These are phyloP conservation scores for Aspergillus puulaauensis DNA, from an alignment of 2,329 filamentous ascomycete species.

Conservation along the genomic window DNA sequence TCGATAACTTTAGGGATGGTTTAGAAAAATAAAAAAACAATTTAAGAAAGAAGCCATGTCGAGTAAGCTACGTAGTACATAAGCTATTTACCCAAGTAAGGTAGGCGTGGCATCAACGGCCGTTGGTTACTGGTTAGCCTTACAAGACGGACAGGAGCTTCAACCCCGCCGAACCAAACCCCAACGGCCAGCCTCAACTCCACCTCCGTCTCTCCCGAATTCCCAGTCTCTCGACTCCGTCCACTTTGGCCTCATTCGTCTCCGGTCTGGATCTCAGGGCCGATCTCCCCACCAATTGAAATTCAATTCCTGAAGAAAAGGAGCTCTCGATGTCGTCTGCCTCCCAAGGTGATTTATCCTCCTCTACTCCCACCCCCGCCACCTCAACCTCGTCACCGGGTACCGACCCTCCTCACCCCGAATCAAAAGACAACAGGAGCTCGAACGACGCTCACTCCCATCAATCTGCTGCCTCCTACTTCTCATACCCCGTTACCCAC, in stretches of 20 bases:
- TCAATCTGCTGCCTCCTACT: constrained; percentile 45
- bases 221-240: background rate
- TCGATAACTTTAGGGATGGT: too few relatives aligned
- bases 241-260: background rate
- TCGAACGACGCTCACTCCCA: constrained; percentile 26
- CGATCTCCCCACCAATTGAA: constrained; percentile 8
- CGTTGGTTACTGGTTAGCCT: too few relatives aligned
- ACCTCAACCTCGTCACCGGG: constrained; percentile 18
- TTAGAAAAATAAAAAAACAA: background rate
- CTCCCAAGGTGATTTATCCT: constrained; percentile 1
- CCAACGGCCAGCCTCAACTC: constrained; percentile 7
- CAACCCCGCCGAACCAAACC: constrained; percentile 9
- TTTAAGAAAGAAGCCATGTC: background rate
- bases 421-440: constrained; percentile 4
- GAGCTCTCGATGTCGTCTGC: constrained; percentile 16
- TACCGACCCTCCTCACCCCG: constrained; percentile 14
- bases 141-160: too few relatives aligned
- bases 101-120: too few relatives aligned
- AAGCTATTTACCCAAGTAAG: background rate
- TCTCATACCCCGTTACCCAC: constrained; percentile 53
- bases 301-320: background rate
- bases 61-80: background rate
- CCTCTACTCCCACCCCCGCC: constrained; percentile 8
- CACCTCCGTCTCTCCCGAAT: background rate
- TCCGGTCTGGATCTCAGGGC: background rate